Percentiles rank a stretch among this genome's conserved stretches.
These are phyloP conservation scores for Nymphaea thermarum DNA, from an alignment of 164 flowering plant genomes.

Conservation along the genomic window DNA sequence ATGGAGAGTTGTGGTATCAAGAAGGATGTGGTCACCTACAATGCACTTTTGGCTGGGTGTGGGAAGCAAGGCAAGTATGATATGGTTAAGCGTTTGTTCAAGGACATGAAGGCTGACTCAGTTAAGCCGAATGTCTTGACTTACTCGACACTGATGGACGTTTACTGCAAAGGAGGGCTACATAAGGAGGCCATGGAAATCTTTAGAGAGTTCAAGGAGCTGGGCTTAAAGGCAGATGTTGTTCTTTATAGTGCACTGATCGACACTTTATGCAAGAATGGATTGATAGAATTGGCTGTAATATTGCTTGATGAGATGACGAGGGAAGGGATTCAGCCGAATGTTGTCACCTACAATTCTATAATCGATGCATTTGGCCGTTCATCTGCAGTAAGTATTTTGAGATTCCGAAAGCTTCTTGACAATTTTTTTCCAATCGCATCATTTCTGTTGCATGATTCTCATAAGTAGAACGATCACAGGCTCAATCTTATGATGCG, in stretches of 20 bases:
- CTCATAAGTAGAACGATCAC: background rate
- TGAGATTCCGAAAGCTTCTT: background rate
- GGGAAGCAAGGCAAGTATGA: constrained; percentile 79
- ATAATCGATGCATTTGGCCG: constrained; percentile 94
- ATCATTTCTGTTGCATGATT: background rate
- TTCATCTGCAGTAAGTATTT: constrained; percentile 11
- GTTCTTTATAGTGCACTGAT: constrained; percentile 90
- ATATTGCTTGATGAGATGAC: constrained; percentile 87
- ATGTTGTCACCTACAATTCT: constrained; percentile 92
- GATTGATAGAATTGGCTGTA: constrained; percentile 69
- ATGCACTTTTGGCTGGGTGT: constrained; percentile 81
- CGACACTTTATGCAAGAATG: constrained; percentile 88
- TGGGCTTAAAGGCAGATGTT: constrained; percentile 90
- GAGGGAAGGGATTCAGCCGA: constrained; percentile 75
- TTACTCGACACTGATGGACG: constrained; percentile 82
- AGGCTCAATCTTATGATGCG: constrained; percentile 13
- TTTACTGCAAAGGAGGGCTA: constrained; percentile 74
- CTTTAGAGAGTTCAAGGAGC: constrained; percentile 63
- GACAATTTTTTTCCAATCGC: background rate
- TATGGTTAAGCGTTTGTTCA: constrained; percentile 47
- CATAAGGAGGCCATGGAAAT: constrained; percentile 74
- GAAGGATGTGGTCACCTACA: constrained; percentile 88
- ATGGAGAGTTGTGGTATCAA: constrained; percentile 72
- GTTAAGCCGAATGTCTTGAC: constrained; percentile 69
- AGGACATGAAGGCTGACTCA: constrained; percentile 50